phyloP scores from a whole-genome alignment of 129 eudicot species.

The Centrapalus pauciflorus region DNA sequence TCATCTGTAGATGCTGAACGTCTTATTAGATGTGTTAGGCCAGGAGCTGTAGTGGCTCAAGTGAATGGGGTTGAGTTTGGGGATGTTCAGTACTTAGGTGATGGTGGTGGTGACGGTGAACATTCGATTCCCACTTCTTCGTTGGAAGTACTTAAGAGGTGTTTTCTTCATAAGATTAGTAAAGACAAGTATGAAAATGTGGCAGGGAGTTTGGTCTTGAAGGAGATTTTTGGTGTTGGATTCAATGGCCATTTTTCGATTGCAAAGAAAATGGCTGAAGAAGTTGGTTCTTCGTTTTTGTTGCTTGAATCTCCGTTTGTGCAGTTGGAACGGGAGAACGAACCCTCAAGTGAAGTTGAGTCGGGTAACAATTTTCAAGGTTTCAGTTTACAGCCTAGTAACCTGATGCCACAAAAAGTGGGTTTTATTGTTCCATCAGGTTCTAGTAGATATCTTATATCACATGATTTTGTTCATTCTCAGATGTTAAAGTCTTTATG shows the following conservation, averaged over 20 bases:
- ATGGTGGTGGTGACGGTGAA: conserved; percentile 18
- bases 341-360: conserved; percentile 12
- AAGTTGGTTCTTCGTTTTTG: conserved; percentile 69
- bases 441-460: conserved; percentile 30
- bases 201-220: conserved; percentile 84
- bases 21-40: conserved; percentile 60
- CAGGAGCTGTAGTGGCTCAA: conserved; percentile 77
- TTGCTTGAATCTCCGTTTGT: conserved; percentile 65
- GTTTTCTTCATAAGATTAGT: conserved; percentile 60
- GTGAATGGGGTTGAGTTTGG: conserved; percentile 32
- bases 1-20: conserved; percentile 64
- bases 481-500: conserved; percentile 42
- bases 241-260: conserved; percentile 51
- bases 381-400: conserved; percentile 40
- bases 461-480: conserved; percentile 42
- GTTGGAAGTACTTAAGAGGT: conserved; percentile 52
- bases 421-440: conserved; percentile 27
- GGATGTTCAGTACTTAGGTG: conserved; percentile 16
- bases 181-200: conserved; percentile 66
- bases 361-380: conserved; percentile 31
- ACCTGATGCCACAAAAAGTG: conserved; percentile 41
- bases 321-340: conserved; percentile 16
- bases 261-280: conserved; percentile 73
- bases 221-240: conserved; percentile 84
- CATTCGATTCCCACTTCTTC: conserved; percentile 53